These are phyloP conservation scores for Phytophthora vignae DNA, from an alignment of 352 stramenopile genomes.

Conservation along the genomic window DNA sequence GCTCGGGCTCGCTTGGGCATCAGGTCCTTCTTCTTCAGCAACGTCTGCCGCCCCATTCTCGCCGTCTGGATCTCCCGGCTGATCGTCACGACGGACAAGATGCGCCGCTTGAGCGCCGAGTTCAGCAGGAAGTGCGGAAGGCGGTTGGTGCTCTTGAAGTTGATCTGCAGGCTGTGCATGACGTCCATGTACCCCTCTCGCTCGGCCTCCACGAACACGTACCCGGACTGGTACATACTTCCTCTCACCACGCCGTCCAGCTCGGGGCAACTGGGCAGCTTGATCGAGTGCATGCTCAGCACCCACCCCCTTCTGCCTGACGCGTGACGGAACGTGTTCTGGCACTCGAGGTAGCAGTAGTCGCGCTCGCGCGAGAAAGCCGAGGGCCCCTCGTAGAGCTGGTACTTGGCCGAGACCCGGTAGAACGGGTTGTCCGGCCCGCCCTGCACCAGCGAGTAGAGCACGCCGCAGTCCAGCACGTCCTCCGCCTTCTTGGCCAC, in stretches of 20 bases:
- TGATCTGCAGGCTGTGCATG: slow-evolving; percentile 88
- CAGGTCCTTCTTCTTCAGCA: slow-evolving; percentile 71
- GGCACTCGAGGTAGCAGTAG: slow-evolving; percentile 82
- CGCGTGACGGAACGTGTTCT: slow-evolving; percentile 82
- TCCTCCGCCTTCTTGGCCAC: slow-evolving; percentile 67
- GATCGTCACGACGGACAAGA: slow-evolving; percentile 71
- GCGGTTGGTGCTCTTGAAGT: slow-evolving; percentile 79
- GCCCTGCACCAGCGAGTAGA: slow-evolving; percentile 65
- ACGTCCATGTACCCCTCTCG: slow-evolving; percentile 83
- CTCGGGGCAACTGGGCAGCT: slow-evolving; percentile 76
- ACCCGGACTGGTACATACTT: slow-evolving; percentile 86
- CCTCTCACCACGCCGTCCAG: slow-evolving; percentile 74
- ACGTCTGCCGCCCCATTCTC: slow-evolving; percentile 60
- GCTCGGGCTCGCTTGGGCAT: slow-evolving; percentile 71
- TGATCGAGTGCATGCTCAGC: slow-evolving; percentile 87
- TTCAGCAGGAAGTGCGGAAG: slow-evolving; percentile 76
- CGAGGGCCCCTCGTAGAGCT: slow-evolving; percentile 63
- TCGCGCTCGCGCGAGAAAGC: slow-evolving; percentile 68
- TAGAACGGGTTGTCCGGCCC: slow-evolving; percentile 64
- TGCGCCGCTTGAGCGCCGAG: slow-evolving; percentile 65
- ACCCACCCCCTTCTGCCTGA: slow-evolving; percentile 76
- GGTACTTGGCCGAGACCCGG: slow-evolving; percentile 77
- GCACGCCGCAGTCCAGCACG: slow-evolving; percentile 68
- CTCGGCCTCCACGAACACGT: slow-evolving; percentile 83
- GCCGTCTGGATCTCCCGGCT: slow-evolving; percentile 70